These are phyloP conservation scores for Rehmannia glutinosa DNA, from an alignment of 257 asterid species.

Conservation along the genomic window DNA sequence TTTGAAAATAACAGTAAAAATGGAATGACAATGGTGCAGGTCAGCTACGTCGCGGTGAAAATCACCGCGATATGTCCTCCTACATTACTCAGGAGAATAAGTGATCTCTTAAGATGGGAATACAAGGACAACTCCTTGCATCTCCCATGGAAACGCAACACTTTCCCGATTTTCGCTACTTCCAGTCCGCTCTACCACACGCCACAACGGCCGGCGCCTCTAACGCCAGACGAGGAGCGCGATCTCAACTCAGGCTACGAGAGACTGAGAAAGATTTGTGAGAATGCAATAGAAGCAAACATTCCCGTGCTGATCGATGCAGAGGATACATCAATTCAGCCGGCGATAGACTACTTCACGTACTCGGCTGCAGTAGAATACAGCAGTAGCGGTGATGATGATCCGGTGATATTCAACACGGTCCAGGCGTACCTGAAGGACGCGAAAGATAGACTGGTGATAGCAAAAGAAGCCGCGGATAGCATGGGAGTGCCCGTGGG, in stretches of 20 bases:
- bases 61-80: constrained; percentile 71
- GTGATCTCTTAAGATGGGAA: constrained; percentile 83
- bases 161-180: constrained; percentile 54
- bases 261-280: constrained; percentile 46
- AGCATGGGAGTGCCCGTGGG: constrained; percentile 54
- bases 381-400: constrained; percentile 19
- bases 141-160: constrained; percentile 75
- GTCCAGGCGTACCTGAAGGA: constrained; percentile 75
- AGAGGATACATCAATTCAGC: constrained; percentile 72
- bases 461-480: constrained; percentile 55
- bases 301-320: constrained; percentile 77
- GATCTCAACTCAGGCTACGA: constrained; percentile 42
- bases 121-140: constrained; percentile 36
- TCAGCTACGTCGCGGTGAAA: constrained; percentile 82
- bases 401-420: constrained; percentile 66
- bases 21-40: constrained; percentile 32
- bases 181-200: constrained; percentile 84
- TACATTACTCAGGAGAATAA: constrained; percentile 54
- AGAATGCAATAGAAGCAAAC: constrained; percentile 28
- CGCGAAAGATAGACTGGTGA: constrained; percentile 49
- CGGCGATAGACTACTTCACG: constrained; percentile 74
- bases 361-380: constrained; percentile 54
- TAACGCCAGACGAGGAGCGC: constrained; percentile 52
- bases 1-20: too few species aligned
- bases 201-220: constrained; percentile 33